Evolutionary conservation across 2,329 filamentous ascomycete genomes (phyloP).

Genomic region (Plenodomus biglobosus): DNA sequence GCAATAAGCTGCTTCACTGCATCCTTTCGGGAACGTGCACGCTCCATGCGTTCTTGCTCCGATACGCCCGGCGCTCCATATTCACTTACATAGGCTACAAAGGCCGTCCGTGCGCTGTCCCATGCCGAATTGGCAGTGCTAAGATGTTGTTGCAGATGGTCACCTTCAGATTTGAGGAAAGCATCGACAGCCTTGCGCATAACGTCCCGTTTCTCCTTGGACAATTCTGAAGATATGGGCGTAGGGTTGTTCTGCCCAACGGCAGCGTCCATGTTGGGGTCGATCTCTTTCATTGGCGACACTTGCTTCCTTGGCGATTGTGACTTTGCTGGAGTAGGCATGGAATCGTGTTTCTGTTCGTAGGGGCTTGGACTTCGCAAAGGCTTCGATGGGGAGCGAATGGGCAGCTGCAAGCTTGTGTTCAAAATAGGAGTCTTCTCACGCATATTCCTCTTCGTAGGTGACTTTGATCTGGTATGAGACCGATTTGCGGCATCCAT

Average conservation of each 20-base stretch:
- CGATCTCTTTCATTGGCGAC: constrained; percentile 14
- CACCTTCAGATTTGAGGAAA: constrained; percentile 30
- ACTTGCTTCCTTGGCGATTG: constrained; percentile 15
- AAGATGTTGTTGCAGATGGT: constrained; percentile 28
- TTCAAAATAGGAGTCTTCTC: constrained; percentile 17
- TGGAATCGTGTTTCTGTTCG: constrained; percentile 17
- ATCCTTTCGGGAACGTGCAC: constrained; percentile 30
- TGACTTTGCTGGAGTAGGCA: constrained; percentile 22
- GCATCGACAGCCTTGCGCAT: constrained; percentile 24
- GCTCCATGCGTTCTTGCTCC: constrained; percentile 26
- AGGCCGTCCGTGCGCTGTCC: constrained; percentile 29
- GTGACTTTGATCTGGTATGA: constrained; percentile 11
- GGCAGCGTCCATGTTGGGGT: constrained; percentile 4
- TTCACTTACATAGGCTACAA: constrained; percentile 29
- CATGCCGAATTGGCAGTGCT: constrained; percentile 26
- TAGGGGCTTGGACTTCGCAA: constrained; percentile 16
- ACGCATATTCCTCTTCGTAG: constrained; percentile 8
- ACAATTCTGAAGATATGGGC: constrained; percentile 27
- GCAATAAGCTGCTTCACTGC: constrained; percentile 32
- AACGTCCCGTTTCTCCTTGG: constrained; percentile 25
- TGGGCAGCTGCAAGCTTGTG: constrained; percentile 12
- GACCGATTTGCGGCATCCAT: constrained; percentile 24
- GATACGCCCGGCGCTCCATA: constrained; percentile 22
- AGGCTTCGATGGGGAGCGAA: constrained; percentile 33
- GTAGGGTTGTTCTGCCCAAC: constrained; percentile 2